Evolutionary conservation across 2,329 filamentous ascomycete genomes (phyloP).

Genomic region (Aspergillus glaucus): DNA sequence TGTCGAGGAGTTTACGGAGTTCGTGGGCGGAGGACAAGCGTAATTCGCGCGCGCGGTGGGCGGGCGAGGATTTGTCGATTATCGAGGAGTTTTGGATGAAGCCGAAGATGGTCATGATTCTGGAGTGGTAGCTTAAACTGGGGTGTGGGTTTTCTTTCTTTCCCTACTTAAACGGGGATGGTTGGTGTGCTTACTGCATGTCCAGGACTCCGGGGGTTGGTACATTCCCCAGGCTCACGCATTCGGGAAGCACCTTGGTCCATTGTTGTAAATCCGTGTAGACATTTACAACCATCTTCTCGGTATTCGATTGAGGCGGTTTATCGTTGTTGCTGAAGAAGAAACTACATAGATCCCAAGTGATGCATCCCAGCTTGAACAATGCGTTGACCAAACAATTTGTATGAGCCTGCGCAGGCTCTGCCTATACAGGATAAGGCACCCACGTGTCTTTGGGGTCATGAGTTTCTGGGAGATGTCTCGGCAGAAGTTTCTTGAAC

Average conservation of each 20-base stretch:
- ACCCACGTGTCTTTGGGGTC: slow-evolving; percentile 4
- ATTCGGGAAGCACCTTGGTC: slow-evolving; percentile 6
- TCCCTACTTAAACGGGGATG: no score
- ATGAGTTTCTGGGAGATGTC: slow-evolving; percentile 2
- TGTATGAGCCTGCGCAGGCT: slow-evolving; percentile 6
- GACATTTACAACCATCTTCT: slow-evolving; percentile 1
- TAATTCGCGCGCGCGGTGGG: slow-evolving; percentile 1
- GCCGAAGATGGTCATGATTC: slow-evolving; percentile 21
- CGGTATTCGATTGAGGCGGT: slow-evolving; percentile 2
- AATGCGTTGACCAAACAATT: slow-evolving; percentile 4
- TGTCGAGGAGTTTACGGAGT: slow-evolving; percentile 13
- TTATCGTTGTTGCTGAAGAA: slow-evolving; percentile 6
- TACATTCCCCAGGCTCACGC: slow-evolving; percentile 4
- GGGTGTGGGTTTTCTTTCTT: not conserved
- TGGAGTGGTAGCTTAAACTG: slow-evolving; percentile 27
- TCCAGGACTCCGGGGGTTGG: not conserved
- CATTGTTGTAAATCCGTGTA: slow-evolving; percentile 7
- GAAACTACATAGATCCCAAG: slow-evolving; percentile 1
- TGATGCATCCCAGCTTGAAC: slow-evolving; percentile 1
- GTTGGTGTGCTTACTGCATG: slow-evolving; percentile 1
- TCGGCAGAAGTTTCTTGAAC: slow-evolving; percentile 2
- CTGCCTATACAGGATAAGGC: slow-evolving; percentile 7
- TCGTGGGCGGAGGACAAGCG: slow-evolving; percentile 9
- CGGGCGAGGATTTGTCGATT: slow-evolving; percentile 8
- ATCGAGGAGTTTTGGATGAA: slow-evolving; percentile 5